Base-by-base conservation (phyloP, 2,329 filamentous ascomycete species). In the Cytospora leucostoma region DNA sequence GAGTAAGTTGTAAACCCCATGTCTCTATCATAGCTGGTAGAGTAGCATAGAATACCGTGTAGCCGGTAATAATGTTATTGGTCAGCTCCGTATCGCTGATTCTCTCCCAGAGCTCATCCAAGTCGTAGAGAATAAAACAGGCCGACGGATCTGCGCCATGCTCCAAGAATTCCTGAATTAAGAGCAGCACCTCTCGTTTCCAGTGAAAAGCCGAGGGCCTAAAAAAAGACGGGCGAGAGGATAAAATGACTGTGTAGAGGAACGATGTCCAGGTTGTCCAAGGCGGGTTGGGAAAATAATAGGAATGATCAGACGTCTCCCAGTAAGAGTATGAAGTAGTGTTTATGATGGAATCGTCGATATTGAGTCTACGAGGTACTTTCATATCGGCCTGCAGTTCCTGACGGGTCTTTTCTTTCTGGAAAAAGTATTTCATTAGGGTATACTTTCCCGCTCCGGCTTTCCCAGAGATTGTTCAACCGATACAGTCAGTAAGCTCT, bases 391-490 rank as follows among this genome's bases (percentile, higher is more conserved):
- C 12, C n/a, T 35, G 27, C 38, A 61, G 34, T 34, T 58, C 44
- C 4, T 35, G 33, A 10, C 10, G 11, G 8, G 50, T 44, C 37
- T 44, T 33, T 4, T 10, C 33, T 1, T 53, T 34, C 17, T 47
- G 59, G 12, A 27, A 40, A 15, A 62, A 4, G 13, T 52, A 62
- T 7, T 58, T 57, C 60, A 62, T 62, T 1, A 62, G 53, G 4
- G 60, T 62, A 10, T 54, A 62, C 19, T 62, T 62, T 1, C 60
- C 60, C 0, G 53, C 57, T 7, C 60, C 60, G 32, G 60, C 60
- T 34, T 58, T 62, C 34, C 60, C 60, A 11, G 53, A 62, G 4
- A 56, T 4, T 27, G 4, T 27, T 4, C 27, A 4, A 27, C 27
- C 27, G 27, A 27, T 27, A 27, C 27, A 27, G 27, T 27, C 4